phyloP scores from a whole-genome alignment of 805 yeast genomes.

The Metschnikowia shivogae region DNA sequence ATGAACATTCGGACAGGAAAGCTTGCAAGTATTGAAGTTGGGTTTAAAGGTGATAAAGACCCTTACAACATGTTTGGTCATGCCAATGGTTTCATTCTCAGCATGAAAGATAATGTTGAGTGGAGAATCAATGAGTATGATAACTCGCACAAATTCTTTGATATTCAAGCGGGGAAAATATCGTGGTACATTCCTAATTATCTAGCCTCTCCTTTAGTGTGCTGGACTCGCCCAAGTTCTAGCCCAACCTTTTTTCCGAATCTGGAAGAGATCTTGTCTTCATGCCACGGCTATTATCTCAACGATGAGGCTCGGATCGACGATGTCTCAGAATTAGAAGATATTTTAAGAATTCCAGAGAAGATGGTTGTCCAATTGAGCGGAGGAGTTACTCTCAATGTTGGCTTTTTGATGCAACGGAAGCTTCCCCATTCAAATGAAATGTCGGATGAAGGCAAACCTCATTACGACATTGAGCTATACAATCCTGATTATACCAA shows the following conservation, averaged over 20 bases:
- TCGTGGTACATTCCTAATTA: conserved; percentile 76
- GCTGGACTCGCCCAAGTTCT: conserved; percentile 54
- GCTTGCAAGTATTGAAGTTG: conserved; percentile 49
- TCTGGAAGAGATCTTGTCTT: conserved; percentile 38
- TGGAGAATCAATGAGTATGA: conserved; percentile 63
- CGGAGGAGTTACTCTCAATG: conserved; percentile 56
- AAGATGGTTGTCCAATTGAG: conserved; percentile 54
- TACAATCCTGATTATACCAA: conserved; percentile 51
- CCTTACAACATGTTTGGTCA: conserved; percentile 70
- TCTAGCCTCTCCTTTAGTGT: conserved; percentile 44
- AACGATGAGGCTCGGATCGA: conserved; percentile 17
- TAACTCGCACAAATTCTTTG: conserved; percentile 63
- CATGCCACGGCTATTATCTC: conserved; percentile 49
- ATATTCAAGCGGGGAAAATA: conserved; percentile 58
- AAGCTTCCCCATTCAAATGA: conserved; percentile 19
- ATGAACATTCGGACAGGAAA: conserved; percentile 49
- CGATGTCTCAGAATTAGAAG: neutral
- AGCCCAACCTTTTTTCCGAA: conserved; percentile 45
- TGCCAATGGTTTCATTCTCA: conserved; percentile 73
- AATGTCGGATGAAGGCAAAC: conserved; percentile 45
- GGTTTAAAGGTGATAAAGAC: conserved; percentile 69
- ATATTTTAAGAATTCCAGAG: conserved; percentile 24
- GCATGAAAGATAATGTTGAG: conserved; percentile 60
- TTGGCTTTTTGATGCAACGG: conserved; percentile 59
- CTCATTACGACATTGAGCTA: conserved; percentile 58